Percentiles rank a stretch among this genome's conserved stretches.
These are phyloP conservation scores for Fusarium lateritium DNA, from an alignment of 2,329 filamentous ascomycete species.

Conservation along the genomic window DNA sequence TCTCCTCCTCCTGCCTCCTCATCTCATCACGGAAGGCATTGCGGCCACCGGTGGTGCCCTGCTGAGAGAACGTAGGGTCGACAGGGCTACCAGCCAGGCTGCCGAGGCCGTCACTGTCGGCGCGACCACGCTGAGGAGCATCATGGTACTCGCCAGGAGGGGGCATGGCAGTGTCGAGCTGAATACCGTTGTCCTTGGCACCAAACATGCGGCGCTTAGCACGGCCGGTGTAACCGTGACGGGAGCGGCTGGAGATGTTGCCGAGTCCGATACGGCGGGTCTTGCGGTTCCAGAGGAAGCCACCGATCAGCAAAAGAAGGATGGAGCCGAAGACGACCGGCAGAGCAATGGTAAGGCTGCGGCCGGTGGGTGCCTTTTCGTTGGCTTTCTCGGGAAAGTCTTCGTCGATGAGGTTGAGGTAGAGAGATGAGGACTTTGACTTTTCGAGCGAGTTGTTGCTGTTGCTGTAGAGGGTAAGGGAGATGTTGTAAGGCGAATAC, in stretches of 20 bases:
- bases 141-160: constrained; percentile 55
- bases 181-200: constrained; percentile 59
- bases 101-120: constrained; percentile 65
- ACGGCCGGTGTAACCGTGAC: constrained; percentile 62
- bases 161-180: constrained; percentile 58
- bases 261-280: constrained; percentile 65
- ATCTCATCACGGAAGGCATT: constrained; percentile 68
- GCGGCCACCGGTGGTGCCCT: constrained; percentile 51
- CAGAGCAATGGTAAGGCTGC: constrained; percentile 67
- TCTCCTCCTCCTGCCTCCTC: constrained; percentile 61
- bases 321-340: constrained; percentile 66
- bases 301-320: constrained; percentile 64
- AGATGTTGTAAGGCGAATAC: constrained; percentile 61
- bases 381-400: constrained; percentile 57
- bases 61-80: constrained; percentile 59
- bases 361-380: constrained; percentile 52
- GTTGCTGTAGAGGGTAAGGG: constrained; percentile 61
- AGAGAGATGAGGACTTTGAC: constrained; percentile 59
- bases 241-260: constrained; percentile 65
- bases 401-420: constrained; percentile 55
- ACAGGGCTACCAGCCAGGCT: constrained; percentile 65
- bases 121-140: constrained; percentile 48
- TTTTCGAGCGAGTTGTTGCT: constrained; percentile 53
- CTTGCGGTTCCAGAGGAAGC: constrained; percentile 70
- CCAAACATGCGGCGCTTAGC: constrained; percentile 56